Percentiles rank a stretch among this genome's conserved stretches.
These are phyloP conservation scores for Fraxinus cuspidata DNA, from an alignment of 257 asterid genomes.

Conservation along the genomic window DNA sequence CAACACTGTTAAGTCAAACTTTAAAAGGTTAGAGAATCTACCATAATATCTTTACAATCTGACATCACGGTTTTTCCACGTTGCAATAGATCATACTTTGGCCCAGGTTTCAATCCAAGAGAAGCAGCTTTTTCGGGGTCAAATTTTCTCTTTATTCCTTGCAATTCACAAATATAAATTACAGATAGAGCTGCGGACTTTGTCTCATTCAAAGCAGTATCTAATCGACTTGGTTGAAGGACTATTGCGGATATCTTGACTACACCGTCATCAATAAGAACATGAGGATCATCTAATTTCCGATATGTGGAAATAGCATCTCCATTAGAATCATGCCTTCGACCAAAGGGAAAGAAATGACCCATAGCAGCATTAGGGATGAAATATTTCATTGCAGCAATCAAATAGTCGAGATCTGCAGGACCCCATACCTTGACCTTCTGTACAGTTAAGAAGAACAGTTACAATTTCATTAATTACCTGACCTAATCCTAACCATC, in stretches of 20 bases:
- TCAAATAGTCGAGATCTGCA: conserved; percentile 73
- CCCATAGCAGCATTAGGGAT: conserved; percentile 91
- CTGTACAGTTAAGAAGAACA: conserved; percentile 19
- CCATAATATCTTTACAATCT: conserved; percentile 70
- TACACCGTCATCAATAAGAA: conserved; percentile 79
- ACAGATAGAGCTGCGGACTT: conserved; percentile 83
- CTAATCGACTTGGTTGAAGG: conserved; percentile 54
- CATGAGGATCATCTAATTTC: conserved; percentile 46
- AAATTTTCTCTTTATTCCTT: conserved; percentile 86
- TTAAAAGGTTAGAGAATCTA: conserved; percentile 30
- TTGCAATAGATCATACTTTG: conserved; percentile 79
- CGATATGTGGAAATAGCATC: conserved; percentile 32
- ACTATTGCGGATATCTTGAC: conserved; percentile 83
- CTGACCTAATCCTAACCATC: neutral
- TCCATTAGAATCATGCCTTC: conserved; percentile 40
- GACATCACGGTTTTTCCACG: conserved; percentile 77
- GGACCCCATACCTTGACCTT: conserved; percentile 97
- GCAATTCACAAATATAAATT: conserved; percentile 77
- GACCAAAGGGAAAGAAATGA: conserved; percentile 80
- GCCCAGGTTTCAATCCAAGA: conserved; percentile 86
- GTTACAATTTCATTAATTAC: conserved; percentile 15
- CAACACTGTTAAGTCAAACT: neutral
- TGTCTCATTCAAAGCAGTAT: conserved; percentile 29
- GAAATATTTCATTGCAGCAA: conserved; percentile 85
- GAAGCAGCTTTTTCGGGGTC: conserved; percentile 73